A percentile compares a stretch with the other conserved stretches of the same genome.
Evolutionary conservation across 192 early-diverging fungal genomes (phyloP).

Genomic region (Entophlyctis helioformis): DNA sequence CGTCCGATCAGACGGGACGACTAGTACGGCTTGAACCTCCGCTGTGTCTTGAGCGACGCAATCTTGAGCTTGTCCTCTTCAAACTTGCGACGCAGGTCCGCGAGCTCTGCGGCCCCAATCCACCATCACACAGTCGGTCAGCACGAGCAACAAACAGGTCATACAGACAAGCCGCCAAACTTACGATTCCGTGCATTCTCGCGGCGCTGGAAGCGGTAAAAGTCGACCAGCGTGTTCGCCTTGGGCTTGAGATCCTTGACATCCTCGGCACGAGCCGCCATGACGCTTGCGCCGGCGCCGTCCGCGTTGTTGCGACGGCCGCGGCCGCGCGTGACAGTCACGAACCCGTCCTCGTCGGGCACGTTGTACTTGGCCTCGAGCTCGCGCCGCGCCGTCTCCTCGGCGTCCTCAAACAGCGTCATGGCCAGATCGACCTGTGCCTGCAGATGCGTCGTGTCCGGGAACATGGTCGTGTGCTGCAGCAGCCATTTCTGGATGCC

Average conservation of each 20-base stretch:
- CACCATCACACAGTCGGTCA: background rate
- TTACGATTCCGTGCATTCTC: constrained; percentile 79
- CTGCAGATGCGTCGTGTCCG: constrained; percentile 37
- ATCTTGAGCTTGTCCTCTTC: constrained; percentile 86
- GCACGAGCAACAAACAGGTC: background rate
- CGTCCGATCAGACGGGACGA: too few species aligned
- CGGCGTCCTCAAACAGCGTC: constrained; percentile 62
- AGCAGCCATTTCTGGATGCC: constrained; percentile 1
- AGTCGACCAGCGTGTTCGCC: constrained; percentile 75
- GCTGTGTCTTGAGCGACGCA: constrained; percentile 59
- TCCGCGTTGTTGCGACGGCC: constrained; percentile 59
- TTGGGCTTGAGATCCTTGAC: constrained; percentile 52
- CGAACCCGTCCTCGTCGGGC: constrained; percentile 89
- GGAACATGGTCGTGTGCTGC: constrained; percentile 14
- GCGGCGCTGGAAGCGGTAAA: constrained; percentile 94
- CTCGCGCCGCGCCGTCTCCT: constrained; percentile 55
- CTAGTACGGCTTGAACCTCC: constrained; percentile 82
- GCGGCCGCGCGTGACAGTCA: constrained; percentile 58
- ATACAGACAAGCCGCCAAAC: constrained; percentile 2
- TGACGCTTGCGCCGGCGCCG: constrained; percentile 50
- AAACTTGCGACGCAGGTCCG: constrained; percentile 79
- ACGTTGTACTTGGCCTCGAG: constrained; percentile 55
- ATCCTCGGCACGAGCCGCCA: constrained; percentile 36
- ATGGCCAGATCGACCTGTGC: constrained; percentile 60
- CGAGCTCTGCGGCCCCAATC: constrained; percentile 49